phyloP scores from a whole-genome alignment of 2,329 filamentous ascomycete species.

The Trichoderma hamatum region DNA sequence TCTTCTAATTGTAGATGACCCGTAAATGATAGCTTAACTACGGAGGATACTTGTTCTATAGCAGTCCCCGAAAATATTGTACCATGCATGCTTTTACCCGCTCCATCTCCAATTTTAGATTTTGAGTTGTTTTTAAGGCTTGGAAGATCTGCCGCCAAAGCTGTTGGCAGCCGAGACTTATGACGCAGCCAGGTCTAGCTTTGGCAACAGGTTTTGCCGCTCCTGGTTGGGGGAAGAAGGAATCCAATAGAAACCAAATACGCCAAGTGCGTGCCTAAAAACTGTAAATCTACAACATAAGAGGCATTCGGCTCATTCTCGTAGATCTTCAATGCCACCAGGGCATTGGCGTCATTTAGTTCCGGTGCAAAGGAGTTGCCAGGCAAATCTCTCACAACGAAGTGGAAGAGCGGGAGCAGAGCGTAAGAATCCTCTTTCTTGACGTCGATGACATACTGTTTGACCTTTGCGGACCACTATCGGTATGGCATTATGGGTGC shows the following conservation, averaged over 20 bases:
- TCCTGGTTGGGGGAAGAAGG: neutral
- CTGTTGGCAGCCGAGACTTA: neutral
- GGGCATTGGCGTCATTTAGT: conserved; percentile 51
- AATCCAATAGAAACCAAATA: neutral
- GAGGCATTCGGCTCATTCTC: neutral
- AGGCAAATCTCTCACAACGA: conserved; percentile 69
- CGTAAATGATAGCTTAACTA: neutral
- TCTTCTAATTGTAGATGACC: no score
- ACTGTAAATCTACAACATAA: neutral
- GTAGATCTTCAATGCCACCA: neutral
- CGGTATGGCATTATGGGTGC: neutral
- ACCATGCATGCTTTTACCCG: neutral
- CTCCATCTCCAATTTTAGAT: neutral
- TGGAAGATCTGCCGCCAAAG: neutral
- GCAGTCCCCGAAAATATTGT: neutral
- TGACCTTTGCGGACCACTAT: conserved; percentile 1
- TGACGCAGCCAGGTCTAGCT: neutral
- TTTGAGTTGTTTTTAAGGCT: neutral
- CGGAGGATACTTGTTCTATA: neutral
- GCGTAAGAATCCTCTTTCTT: conserved; percentile 32
- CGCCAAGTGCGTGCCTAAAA: neutral
- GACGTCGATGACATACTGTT: neutral
- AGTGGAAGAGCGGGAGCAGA: conserved; percentile 69
- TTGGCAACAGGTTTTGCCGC: neutral
- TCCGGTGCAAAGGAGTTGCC: conserved; percentile 68